A percentile compares a stretch with the other conserved stretches of the same genome.
phyloP scores from a whole-genome alignment of 352 stramenopile species.

The Saprolegnia parasitica region DNA sequence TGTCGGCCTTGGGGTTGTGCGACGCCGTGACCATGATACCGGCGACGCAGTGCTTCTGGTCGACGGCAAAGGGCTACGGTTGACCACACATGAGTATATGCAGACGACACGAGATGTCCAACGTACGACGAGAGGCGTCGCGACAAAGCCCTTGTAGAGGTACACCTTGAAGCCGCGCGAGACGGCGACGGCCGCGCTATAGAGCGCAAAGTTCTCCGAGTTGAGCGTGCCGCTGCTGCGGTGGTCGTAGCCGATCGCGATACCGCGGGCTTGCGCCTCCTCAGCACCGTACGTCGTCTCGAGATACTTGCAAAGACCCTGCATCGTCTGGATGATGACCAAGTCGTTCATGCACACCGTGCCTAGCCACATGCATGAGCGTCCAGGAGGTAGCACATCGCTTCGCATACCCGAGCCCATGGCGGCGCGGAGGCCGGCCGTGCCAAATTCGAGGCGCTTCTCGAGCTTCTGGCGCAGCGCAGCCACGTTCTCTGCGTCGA shows the following conservation, averaged over 20 bases:
- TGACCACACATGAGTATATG: not conserved
- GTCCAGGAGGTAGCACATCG: too few species aligned
- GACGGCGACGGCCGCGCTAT: slow-evolving; percentile 79
- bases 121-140: slow-evolving; percentile 91
- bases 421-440: slow-evolving; percentile 79
- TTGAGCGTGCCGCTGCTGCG: slow-evolving; percentile 66
- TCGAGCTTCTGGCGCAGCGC: slow-evolving; percentile 68
- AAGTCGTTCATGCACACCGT: slow-evolving; percentile 90
- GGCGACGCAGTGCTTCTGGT: slow-evolving; percentile 69
- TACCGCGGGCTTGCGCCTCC: slow-evolving; percentile 60
- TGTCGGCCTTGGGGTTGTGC: slow-evolving; percentile 98
- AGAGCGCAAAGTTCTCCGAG: slow-evolving; percentile 83
- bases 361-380: not conserved
- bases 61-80: slow-evolving; percentile 68
- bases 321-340: slow-evolving; percentile 83
- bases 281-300: slow-evolving; percentile 61
- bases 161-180: slow-evolving; percentile 85
- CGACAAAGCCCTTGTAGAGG: slow-evolving; percentile 88
- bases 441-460: slow-evolving; percentile 88
- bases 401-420: slow-evolving; percentile 72
- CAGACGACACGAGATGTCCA: not conserved
- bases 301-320: slow-evolving; percentile 85
- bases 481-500: slow-evolving; percentile 47
- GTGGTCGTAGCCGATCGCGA: slow-evolving; percentile 91
- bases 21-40: slow-evolving; percentile 95